Percentiles rank a stretch among this genome's conserved stretches.
These are phyloP conservation scores for Brassica napus DNA, from an alignment of 345 rosid genomes.

Conservation along the genomic window Da-Ae NC_063448.1:7778501-7779000, in stretches of 20 bases:
- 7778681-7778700: not conserved
- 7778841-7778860: not conserved
- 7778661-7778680: not conserved
- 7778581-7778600: not conserved
- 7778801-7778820: not conserved
- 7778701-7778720: conserved; percentile 24
- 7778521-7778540: too few species aligned
- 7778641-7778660: not conserved
- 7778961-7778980: not conserved
- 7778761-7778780: conserved; percentile 25
- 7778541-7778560: not conserved
- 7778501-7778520: too few species aligned
- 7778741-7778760: not conserved
- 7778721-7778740: not conserved
- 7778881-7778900: conserved; percentile 23
- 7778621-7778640: not conserved
- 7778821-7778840: not conserved
- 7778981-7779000: conserved; percentile 23
- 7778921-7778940: conserved; percentile 4
- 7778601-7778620: not conserved
- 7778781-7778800: not conserved
- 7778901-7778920: not conserved
- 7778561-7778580: not conserved
- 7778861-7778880: conserved; percentile 17
- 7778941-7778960: not conserved